Evolutionary conservation across 805 yeast genomes (phyloP).

Genomic region (Saccharomycopsis malanga): DNA sequence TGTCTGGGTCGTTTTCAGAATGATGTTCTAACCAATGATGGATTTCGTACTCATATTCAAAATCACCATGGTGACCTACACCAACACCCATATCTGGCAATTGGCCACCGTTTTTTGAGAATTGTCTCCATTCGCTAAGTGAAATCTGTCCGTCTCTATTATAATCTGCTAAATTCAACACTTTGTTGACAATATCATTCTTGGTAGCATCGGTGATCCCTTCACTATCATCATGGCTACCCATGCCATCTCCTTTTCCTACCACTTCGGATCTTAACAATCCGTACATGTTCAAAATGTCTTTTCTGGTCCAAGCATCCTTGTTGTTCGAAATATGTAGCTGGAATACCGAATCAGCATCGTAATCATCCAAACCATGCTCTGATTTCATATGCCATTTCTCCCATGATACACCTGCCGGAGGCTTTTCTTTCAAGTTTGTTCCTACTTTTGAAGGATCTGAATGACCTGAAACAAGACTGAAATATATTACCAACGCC

Average conservation of each 20-base stretch:
- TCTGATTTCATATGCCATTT: constrained; percentile 89
- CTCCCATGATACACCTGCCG: constrained; percentile 61
- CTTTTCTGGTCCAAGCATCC: constrained; percentile 50
- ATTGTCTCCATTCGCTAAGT: constrained; percentile 63
- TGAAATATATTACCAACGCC: too few relatives aligned
- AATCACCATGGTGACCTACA: constrained; percentile 80
- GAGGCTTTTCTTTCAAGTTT: constrained; percentile 33
- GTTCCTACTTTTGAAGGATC: constrained; percentile 18
- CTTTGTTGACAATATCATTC: constrained; percentile 44
- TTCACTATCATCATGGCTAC: constrained; percentile 62
- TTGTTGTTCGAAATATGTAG: constrained; percentile 65
- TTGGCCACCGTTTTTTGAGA: constrained; percentile 53
- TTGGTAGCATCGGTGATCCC: constrained; percentile 49
- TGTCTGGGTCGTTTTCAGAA: constrained; percentile 74
- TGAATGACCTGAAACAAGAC: too few relatives aligned
- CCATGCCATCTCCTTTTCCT: constrained; percentile 90
- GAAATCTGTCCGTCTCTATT: constrained; percentile 60
- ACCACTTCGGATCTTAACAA: constrained; percentile 61
- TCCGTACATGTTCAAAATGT: constrained; percentile 79
- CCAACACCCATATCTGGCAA: constrained; percentile 93
- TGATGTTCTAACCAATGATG: constrained; percentile 90
- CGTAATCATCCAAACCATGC: constrained; percentile 70
- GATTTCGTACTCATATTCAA: constrained; percentile 86
- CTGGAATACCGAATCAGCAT: constrained; percentile 67
- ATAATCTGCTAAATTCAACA: constrained; percentile 53